These are phyloP conservation scores for Neonectria coccinea DNA, from an alignment of 2,329 filamentous ascomycete species.

Conservation along the genomic window DNA sequence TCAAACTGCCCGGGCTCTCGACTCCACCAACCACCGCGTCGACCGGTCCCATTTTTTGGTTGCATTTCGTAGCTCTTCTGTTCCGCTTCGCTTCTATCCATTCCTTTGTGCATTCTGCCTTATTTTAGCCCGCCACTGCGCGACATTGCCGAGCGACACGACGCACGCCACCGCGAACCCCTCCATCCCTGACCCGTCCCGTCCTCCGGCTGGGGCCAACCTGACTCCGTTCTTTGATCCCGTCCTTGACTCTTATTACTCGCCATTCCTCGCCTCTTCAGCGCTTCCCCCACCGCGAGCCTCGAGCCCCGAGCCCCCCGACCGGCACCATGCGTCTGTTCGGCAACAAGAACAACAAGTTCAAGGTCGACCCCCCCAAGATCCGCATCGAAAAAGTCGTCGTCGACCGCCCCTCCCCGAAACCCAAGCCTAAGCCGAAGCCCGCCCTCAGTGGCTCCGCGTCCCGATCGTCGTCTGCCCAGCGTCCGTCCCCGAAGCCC, in stretches of 20 bases:
- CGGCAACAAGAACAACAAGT: constrained; percentile 59
- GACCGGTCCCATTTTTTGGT: constrained; percentile 20
- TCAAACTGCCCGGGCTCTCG: constrained; percentile 8
- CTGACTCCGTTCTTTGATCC: constrained; percentile 15
- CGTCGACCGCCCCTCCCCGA: constrained; percentile 53
- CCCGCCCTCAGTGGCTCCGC: constrained; percentile 46
- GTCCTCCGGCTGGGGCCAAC: constrained; percentile 20
- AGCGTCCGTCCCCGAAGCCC: constrained; percentile 57
- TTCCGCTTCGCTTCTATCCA: constrained; percentile 32
- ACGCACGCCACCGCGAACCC: constrained; percentile 47
- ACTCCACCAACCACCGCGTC: constrained; percentile 21
- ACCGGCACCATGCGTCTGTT: constrained; percentile 53
- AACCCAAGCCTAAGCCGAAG: constrained; percentile 53
- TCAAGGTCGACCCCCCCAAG: constrained; percentile 63
- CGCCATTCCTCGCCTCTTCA: constrained; percentile 9
- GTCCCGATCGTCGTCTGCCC: constrained; percentile 51
- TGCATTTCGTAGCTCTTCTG: constrained; percentile 18
- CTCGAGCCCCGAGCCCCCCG: constrained; percentile 26
- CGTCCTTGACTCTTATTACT: constrained; percentile 20
- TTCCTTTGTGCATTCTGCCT: constrained; percentile 31
- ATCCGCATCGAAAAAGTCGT: constrained; percentile 66
- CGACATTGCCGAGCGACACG: constrained; percentile 46
- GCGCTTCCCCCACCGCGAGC: constrained; percentile 24
- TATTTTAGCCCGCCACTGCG: constrained; percentile 35
- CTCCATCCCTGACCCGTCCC: constrained; percentile 43